These are phyloP conservation scores for Rhododendron williamsianum DNA, from an alignment of 148 eudicot species.

Conservation along the genomic window DNA sequence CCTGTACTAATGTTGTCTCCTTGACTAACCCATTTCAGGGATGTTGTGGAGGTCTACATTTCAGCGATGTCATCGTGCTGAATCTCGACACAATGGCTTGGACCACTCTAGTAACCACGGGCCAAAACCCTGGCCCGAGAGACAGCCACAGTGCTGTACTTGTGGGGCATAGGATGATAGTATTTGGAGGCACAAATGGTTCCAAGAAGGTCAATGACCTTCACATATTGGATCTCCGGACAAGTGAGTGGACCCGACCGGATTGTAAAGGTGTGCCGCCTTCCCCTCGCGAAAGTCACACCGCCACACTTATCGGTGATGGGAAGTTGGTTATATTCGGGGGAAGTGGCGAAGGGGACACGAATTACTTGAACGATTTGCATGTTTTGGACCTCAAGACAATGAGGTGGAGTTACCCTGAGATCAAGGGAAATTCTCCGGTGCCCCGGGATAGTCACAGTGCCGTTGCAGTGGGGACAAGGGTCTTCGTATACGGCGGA, in stretches of 20 bases:
- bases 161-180: slow-evolving; percentile 51
- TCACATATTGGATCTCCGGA: slow-evolving; percentile 58
- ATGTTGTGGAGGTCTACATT: slow-evolving; percentile 93
- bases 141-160: slow-evolving; percentile 80
- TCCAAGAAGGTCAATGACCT: slow-evolving; percentile 68
- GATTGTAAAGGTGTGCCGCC: slow-evolving; percentile 59
- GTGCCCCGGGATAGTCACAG: slow-evolving; percentile 82
- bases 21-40: slow-evolving; percentile 43
- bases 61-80: slow-evolving; percentile 72
- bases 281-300: slow-evolving; percentile 85
- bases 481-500: slow-evolving; percentile 71
- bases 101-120: slow-evolving; percentile 61
- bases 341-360: slow-evolving; percentile 88
- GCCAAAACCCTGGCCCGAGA: slow-evolving; percentile 71
- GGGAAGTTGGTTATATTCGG: slow-evolving; percentile 69
- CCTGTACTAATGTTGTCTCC: not conserved
- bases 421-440: slow-evolving; percentile 43
- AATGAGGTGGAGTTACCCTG: slow-evolving; percentile 66
- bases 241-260: slow-evolving; percentile 61
- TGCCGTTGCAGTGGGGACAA: slow-evolving; percentile 49
- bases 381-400: slow-evolving; percentile 64
- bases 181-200: slow-evolving; percentile 92
- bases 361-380: slow-evolving; percentile 77
- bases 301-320: slow-evolving; percentile 60
- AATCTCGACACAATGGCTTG: slow-evolving; percentile 71